Conservation (phyloP, 2,329 filamentous ascomycete genomes). For the Didymellaceae sp. region DNA sequence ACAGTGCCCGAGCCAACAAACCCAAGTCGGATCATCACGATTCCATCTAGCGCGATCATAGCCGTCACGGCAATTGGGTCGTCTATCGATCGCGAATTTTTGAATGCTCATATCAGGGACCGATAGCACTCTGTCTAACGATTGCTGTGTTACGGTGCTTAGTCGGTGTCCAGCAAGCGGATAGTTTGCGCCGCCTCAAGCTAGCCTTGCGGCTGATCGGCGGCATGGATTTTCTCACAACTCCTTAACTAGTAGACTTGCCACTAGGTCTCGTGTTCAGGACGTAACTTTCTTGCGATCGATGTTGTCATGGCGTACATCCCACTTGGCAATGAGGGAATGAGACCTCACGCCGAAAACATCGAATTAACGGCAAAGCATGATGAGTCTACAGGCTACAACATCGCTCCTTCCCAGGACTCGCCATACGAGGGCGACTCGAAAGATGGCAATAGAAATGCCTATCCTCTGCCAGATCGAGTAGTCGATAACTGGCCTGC, state of each 20-base stretch:
- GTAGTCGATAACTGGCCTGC: conserved; percentile 21
- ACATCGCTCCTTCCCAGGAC: conserved; percentile 10
- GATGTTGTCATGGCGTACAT: conserved; percentile 5
- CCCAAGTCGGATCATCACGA: no score
- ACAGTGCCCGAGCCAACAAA: no score
- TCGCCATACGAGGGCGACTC: conserved; percentile 1
- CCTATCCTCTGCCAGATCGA: neutral
- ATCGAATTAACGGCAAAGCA: conserved; percentile 5
- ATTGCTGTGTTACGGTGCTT: no score
- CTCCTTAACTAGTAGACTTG: no score
- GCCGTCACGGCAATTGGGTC: no score
- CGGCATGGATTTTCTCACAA: neutral
- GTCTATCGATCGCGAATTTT: no score
- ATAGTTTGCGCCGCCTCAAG: no score
- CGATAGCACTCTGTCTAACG: no score
- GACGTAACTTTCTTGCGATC: neutral
- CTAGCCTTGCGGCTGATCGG: neutral
- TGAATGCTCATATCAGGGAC: no score
- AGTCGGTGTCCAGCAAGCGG: no score
- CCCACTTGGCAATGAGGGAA: neutral
- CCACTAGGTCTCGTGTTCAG: no score
- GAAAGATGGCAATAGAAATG: conserved; percentile 11
- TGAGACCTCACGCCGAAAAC: neutral
- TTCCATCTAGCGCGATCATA: no score
- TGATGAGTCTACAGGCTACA: neutral